Conservation (phyloP, 2,329 filamentous ascomycete genomes). For the Colletotrichum sidae region DNA sequence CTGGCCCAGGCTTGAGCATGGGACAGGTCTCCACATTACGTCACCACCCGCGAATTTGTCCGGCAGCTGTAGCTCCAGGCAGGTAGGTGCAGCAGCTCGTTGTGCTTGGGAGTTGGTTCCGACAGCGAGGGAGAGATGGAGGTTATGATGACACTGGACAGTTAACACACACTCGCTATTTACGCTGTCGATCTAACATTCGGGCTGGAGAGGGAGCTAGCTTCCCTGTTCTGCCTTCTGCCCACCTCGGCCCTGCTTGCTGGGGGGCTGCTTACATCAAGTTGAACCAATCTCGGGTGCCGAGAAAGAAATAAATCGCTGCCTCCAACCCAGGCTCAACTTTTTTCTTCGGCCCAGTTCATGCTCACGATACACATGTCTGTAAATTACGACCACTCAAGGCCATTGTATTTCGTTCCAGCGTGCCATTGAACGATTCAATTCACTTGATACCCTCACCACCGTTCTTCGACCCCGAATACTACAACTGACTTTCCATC, state of each 20-base stretch:
- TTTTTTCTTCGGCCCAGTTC: not conserved
- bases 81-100: constrained; percentile 9
- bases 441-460: too few relatives aligned
- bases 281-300: constrained; percentile 11
- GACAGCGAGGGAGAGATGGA: too few relatives aligned
- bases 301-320: constrained; percentile 4
- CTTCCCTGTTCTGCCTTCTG: constrained; percentile 3
- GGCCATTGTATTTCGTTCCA: not conserved
- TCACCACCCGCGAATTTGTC: constrained; percentile 9
- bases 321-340: not conserved
- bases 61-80: constrained; percentile 24
- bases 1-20: constrained; percentile 23
- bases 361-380: not conserved
- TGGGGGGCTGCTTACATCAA: constrained; percentile 29
- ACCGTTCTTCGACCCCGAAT: too few relatives aligned
- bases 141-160: too few relatives aligned
- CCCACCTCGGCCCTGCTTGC: not conserved
- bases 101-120: not conserved
- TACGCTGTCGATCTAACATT: not conserved
- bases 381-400: not conserved
- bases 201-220: not conserved
- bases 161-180: not conserved
- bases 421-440: too few relatives aligned
- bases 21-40: constrained; percentile 30
- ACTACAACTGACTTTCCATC: not conserved